phyloP scores from a whole-genome alignment of 2,329 filamentous ascomycete genomes.

The Curvularia verruculosa region DNA sequence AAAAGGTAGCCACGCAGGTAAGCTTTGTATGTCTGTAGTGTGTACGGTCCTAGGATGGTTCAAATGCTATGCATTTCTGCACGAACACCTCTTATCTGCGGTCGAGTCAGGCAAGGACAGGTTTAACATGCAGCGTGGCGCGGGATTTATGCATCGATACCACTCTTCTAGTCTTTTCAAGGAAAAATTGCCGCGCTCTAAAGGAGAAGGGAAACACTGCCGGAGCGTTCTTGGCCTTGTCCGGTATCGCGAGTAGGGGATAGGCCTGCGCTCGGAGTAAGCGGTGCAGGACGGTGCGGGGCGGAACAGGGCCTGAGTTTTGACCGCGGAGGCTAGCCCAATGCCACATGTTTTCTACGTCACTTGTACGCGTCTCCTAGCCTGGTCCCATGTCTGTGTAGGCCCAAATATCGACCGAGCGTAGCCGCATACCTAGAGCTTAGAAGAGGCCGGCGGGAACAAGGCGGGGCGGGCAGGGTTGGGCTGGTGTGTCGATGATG shows the following conservation, averaged over 20 bases:
- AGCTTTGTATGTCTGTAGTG: neutral
- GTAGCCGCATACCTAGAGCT: neutral
- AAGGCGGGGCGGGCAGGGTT: neutral
- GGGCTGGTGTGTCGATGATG: neutral
- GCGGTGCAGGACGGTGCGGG: neutral
- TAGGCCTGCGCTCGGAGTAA: neutral
- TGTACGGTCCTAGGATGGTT: too few species aligned
- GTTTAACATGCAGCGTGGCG: neutral
- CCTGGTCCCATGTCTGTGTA: neutral
- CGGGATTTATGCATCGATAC: neutral
- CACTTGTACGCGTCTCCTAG: neutral
- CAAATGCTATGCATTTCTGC: neutral
- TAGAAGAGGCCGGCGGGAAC: neutral
- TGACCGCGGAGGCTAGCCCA: conserved; percentile 1
- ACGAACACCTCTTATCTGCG: neutral
- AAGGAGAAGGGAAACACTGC: neutral
- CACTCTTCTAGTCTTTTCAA: neutral
- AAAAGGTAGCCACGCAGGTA: neutral
- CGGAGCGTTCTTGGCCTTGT: neutral
- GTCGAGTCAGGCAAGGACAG: neutral
- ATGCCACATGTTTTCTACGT: conserved; percentile 2
- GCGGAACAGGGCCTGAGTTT: neutral
- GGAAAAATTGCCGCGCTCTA: neutral
- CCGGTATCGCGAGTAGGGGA: neutral
- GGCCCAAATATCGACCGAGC: neutral